phyloP scores from a whole-genome alignment of 1,284 basidiomycete genomes.

The Cryptococcus sp. region DNA sequence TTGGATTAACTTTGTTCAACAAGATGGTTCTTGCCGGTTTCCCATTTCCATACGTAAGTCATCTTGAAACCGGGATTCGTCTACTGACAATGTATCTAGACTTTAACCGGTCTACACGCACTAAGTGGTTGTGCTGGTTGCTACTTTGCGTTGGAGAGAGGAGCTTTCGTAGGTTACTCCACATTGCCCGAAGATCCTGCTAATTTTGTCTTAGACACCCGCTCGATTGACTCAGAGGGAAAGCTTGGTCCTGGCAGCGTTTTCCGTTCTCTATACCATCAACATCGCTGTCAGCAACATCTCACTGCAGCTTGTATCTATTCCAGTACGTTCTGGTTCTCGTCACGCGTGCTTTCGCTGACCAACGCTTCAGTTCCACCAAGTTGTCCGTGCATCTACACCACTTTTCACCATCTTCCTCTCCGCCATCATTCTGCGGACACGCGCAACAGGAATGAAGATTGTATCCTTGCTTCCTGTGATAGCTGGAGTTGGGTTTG shows the following conservation, averaged over 20 bases:
- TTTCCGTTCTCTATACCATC: conserved; percentile 81
- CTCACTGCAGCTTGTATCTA: conserved; percentile 77
- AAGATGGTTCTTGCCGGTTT: conserved; percentile 82
- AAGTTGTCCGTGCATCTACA: conserved; percentile 86
- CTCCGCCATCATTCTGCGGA: conserved; percentile 53
- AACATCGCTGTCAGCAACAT: conserved; percentile 91
- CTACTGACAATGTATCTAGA: conserved; percentile 38
- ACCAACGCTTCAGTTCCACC: conserved; percentile 66
- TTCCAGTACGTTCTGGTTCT: conserved; percentile 62
- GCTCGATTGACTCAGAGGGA: conserved; percentile 58
- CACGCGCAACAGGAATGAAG: conserved; percentile 52
- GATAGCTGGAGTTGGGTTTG: conserved; percentile 82
- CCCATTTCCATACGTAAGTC: conserved; percentile 74
- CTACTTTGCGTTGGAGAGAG: conserved; percentile 59
- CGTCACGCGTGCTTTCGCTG: background rate
- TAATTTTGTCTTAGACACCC: conserved; percentile 45
- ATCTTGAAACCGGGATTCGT: too few species aligned
- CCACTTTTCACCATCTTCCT: conserved; percentile 83
- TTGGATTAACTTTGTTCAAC: conserved; percentile 85
- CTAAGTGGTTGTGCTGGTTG: conserved; percentile 78
- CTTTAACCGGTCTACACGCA: conserved; percentile 77
- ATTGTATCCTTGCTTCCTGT: conserved; percentile 77
- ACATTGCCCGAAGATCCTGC: background rate
- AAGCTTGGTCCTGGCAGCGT: conserved; percentile 63
- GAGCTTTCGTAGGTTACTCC: conserved; percentile 54